Conservation (phyloP, 2,329 filamentous ascomycete species). For the Parafenestella ontariensis region DNA sequence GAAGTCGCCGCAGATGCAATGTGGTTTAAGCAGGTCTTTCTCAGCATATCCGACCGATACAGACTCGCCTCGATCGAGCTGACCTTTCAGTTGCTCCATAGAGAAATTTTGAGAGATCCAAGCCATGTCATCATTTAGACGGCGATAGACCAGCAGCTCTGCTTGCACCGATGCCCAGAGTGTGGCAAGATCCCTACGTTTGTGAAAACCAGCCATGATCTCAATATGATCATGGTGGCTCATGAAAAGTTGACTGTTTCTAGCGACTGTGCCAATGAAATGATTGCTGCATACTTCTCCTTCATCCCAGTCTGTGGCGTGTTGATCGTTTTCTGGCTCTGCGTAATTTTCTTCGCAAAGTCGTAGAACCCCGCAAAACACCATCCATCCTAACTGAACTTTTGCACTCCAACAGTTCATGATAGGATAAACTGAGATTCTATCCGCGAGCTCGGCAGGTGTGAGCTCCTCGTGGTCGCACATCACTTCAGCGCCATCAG, state of each 20-base stretch:
- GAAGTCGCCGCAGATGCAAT: slow-evolving; percentile 16
- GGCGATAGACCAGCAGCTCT: slow-evolving; percentile 49
- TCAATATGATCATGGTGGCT: not conserved
- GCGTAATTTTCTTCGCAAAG: slow-evolving; percentile 6
- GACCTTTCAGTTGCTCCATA: slow-evolving; percentile 12
- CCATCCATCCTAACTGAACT: slow-evolving; percentile 26
- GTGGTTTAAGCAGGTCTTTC: slow-evolving; percentile 7
- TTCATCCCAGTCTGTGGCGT: not conserved
- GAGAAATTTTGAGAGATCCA: slow-evolving; percentile 25
- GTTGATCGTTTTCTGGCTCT: not conserved
- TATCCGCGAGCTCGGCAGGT: slow-evolving; percentile 5
- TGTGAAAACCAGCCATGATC: not conserved
- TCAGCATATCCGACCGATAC: slow-evolving; percentile 4
- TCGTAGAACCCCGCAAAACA: slow-evolving; percentile 27
- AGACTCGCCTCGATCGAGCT: slow-evolving; percentile 1
- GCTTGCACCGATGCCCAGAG: slow-evolving; percentile 50
- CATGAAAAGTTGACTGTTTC: not conserved
- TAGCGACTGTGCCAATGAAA: not conserved
- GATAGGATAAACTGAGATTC: not conserved
- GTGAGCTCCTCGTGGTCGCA: slow-evolving; percentile 34
- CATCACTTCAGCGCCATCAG: not conserved
- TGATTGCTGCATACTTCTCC: not conserved
- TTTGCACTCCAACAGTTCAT: not conserved
- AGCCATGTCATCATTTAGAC: slow-evolving; percentile 30
- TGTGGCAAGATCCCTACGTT: slow-evolving; percentile 2